Conservation (phyloP, 352 stramenopile species). For the Phytophthora pistaciae region DNA sequence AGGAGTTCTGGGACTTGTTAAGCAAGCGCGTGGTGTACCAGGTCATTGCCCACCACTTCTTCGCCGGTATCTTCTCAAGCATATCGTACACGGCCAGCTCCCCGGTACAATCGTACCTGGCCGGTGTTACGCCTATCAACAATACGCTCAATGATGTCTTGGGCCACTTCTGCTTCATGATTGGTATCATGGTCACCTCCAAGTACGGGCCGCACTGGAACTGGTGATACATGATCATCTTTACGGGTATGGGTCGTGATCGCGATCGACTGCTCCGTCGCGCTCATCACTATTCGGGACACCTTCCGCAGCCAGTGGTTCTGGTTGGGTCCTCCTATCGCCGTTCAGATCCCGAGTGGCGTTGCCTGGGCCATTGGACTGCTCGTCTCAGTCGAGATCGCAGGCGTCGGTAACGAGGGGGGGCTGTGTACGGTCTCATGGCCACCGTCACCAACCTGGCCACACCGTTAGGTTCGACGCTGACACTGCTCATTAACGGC, state of each 20-base stretch:
- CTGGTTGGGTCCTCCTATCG: slow-evolving; percentile 45
- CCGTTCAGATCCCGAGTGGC: slow-evolving; percentile 43
- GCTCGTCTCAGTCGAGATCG: slow-evolving; percentile 57
- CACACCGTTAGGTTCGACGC: slow-evolving; percentile 44
- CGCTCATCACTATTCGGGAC: slow-evolving; percentile 54
- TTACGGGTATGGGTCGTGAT: slow-evolving; percentile 40
- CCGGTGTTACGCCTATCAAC: slow-evolving; percentile 49
- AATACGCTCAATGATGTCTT: slow-evolving; percentile 47
- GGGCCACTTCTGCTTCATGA: slow-evolving; percentile 43
- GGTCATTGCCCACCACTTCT: slow-evolving; percentile 58
- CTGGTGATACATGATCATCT: slow-evolving; percentile 49
- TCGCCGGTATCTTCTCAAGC: slow-evolving; percentile 48
- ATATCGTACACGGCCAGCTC: slow-evolving; percentile 49
- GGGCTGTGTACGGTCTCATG: slow-evolving; percentile 54
- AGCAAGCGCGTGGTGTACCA: slow-evolving; percentile 60
- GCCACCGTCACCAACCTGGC: slow-evolving; percentile 54
- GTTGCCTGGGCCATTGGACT: slow-evolving; percentile 50
- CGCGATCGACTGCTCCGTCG: slow-evolving; percentile 40
- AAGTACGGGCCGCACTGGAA: slow-evolving; percentile 62
- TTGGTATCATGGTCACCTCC: slow-evolving; percentile 40
- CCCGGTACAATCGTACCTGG: slow-evolving; percentile 47
- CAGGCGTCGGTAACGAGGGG: slow-evolving; percentile 57
- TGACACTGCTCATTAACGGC: slow-evolving; percentile 48
- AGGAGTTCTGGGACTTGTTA: slow-evolving; percentile 52
- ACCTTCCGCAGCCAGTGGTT: slow-evolving; percentile 59